phyloP scores from a whole-genome alignment of 768 basidiomycete species.

The Leccinum truebloodii region DNA sequence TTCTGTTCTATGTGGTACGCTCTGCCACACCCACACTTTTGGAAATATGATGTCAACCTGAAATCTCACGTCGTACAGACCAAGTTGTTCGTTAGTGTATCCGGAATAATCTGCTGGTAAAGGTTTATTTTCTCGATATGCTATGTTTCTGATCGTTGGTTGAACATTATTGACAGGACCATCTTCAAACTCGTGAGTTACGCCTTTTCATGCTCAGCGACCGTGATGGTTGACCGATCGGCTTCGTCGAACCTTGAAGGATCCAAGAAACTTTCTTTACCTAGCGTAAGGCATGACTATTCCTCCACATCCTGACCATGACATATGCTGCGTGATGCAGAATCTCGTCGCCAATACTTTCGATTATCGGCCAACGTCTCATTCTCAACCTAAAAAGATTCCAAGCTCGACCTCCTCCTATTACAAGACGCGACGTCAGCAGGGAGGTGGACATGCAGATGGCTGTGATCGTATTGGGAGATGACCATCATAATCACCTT shows the following conservation, averaged over 20 bases:
- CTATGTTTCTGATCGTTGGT: background rate
- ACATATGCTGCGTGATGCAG: conserved; percentile 2
- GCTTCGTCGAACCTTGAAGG: conserved; percentile 6
- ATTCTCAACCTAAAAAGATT: conserved; percentile 20
- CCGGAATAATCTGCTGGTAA: conserved; percentile 16
- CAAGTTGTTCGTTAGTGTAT: conserved; percentile 6
- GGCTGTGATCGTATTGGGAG: conserved; percentile 1
- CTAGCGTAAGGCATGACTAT: background rate
- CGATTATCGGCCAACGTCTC: conserved; percentile 19
- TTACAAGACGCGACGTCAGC: conserved; percentile 10
- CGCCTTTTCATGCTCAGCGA: background rate
- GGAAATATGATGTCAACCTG: background rate
- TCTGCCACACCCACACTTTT: background rate
- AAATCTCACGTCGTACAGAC: conserved; percentile 1
- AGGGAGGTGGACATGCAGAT: conserved; percentile 23
- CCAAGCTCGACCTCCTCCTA: background rate
- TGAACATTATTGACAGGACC: conserved; percentile 10
- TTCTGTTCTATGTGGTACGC: conserved; percentile 8
- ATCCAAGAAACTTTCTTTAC: conserved; percentile 11
- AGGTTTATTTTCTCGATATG: background rate
- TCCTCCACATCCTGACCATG: background rate
- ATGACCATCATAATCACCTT: background rate
- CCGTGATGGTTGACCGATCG: background rate
- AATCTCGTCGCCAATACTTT: conserved; percentile 14
- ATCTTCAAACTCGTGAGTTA: conserved; percentile 2